A percentile compares a stretch with the other conserved stretches of the same genome.
Evolutionary conservation across 805 yeast species (phyloP).

Genomic region (Grigorovia humatica): DNA sequence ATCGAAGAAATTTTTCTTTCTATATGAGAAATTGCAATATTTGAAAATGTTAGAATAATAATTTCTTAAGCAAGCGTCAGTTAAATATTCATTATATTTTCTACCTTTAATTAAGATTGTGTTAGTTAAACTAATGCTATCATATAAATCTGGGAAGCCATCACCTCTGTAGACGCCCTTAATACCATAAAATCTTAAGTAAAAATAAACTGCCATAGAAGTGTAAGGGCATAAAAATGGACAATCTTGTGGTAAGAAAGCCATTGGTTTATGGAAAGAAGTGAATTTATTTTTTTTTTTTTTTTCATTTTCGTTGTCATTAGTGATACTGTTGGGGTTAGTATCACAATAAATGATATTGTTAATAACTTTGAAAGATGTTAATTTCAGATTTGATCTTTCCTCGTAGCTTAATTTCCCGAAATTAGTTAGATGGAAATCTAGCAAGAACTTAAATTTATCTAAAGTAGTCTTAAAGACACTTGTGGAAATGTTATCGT

Average conservation of each 20-base stretch:
- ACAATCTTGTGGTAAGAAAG: slow-evolving; percentile 14
- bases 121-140: not conserved
- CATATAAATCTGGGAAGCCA: slow-evolving; percentile 23
- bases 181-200: slow-evolving; percentile 24
- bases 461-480: slow-evolving; percentile 21
- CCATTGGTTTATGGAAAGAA: slow-evolving; percentile 7
- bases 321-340: too few relatives aligned
- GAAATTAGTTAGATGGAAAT: slow-evolving; percentile 22
- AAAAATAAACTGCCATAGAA: slow-evolving; percentile 22
- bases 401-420: slow-evolving; percentile 16
- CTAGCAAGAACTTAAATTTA: slow-evolving; percentile 22
- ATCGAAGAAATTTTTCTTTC: slow-evolving; percentile 19
- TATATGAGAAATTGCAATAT: slow-evolving; percentile 25
- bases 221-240: slow-evolving; percentile 25
- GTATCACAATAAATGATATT: slow-evolving; percentile 1
- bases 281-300: not conserved
- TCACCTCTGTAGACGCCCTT: slow-evolving; percentile 18
- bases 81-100: slow-evolving; percentile 19
- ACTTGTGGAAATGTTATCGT: not conserved
- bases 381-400: slow-evolving; percentile 17
- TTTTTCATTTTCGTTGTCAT: not conserved
- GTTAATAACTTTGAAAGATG: slow-evolving; percentile 7
- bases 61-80: slow-evolving; percentile 21
- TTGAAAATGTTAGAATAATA: slow-evolving; percentile 22
- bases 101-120: slow-evolving; percentile 22